Conservation (phyloP, 441 rosid genomes). For the Corymbia calophylla region DNA sequence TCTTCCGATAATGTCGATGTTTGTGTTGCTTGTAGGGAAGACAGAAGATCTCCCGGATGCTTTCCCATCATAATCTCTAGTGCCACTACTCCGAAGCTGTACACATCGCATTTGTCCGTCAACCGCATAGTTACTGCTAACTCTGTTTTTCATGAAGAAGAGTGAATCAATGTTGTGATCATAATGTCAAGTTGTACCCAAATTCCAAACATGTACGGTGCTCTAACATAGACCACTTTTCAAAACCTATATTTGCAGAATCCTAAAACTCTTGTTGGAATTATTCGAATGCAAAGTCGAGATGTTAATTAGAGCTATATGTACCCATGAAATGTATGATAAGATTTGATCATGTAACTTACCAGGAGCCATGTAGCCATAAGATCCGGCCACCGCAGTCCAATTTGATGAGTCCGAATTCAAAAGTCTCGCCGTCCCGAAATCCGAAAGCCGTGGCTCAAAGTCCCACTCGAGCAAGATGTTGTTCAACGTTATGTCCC, state of each 20-base stretch:
- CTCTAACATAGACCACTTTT: background rate
- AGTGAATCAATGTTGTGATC: background rate
- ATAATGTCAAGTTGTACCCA: background rate
- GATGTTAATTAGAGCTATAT: background rate
- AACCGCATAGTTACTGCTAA: constrained; percentile 48
- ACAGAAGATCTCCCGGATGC: constrained; percentile 54
- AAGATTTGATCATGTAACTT: background rate
- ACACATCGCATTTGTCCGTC: constrained; percentile 54
- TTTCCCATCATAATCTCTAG: constrained; percentile 57
- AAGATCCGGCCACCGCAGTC: constrained; percentile 49
- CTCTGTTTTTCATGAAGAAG: constrained; percentile 25
- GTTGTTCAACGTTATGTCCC: constrained; percentile 46
- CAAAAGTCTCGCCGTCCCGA: constrained; percentile 58
- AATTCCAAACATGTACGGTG: background rate
- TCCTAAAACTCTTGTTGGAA: background rate
- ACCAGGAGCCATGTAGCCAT: constrained; percentile 79
- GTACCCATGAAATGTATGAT: background rate
- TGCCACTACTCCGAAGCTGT: constrained; percentile 54
- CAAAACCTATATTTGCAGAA: background rate
- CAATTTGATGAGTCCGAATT: constrained; percentile 40
- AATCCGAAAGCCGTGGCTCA: constrained; percentile 49
- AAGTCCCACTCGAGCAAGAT: constrained; percentile 42
- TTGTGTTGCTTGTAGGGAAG: constrained; percentile 12
- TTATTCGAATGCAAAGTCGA: background rate
- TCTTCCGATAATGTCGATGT: constrained; percentile 1